phyloP scores from a whole-genome alignment of 1,139 yeast genomes.

The Pichia sp. region DNA sequence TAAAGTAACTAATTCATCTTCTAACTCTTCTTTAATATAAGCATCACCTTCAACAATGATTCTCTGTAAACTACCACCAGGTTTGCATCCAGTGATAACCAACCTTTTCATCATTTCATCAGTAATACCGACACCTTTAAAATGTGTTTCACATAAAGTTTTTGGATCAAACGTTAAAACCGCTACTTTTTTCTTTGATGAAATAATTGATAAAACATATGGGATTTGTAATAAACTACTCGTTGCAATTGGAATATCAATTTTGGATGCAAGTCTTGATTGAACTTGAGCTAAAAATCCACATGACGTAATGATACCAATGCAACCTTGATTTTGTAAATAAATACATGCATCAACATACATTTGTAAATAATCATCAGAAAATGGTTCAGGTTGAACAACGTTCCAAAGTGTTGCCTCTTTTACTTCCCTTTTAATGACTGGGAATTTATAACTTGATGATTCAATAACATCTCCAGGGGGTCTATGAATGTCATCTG shows the following conservation, averaged over 20 bases:
- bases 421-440: conserved; percentile 18
- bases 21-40: conserved; percentile 25
- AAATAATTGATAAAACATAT: conserved; percentile 21
- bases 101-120: conserved; percentile 20
- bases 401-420: conserved; percentile 13
- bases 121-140: conserved; percentile 26
- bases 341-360: conserved; percentile 13
- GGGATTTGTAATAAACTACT: conserved; percentile 30
- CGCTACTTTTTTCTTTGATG: conserved; percentile 25
- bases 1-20: conserved; percentile 25
- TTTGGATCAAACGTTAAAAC: conserved; percentile 30
- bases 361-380: conserved; percentile 8
- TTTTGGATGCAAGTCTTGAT: conserved; percentile 19
- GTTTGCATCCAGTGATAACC: conserved; percentile 21
- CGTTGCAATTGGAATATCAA: conserved; percentile 30
- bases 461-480: conserved; percentile 15
- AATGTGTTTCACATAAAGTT: conserved; percentile 26
- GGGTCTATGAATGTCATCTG: conserved; percentile 25
- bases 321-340: conserved; percentile 12
- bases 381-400: conserved; percentile 4
- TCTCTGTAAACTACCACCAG: conserved; percentile 24
- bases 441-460: conserved; percentile 10
- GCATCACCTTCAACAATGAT: conserved; percentile 23
- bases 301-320: conserved; percentile 18
- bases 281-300: conserved; percentile 29